Evolutionary conservation across 306 rosid genomes (phyloP), one percentile per base, ranked within the genome.

Genomic region (Cicer judaicum): DNA sequence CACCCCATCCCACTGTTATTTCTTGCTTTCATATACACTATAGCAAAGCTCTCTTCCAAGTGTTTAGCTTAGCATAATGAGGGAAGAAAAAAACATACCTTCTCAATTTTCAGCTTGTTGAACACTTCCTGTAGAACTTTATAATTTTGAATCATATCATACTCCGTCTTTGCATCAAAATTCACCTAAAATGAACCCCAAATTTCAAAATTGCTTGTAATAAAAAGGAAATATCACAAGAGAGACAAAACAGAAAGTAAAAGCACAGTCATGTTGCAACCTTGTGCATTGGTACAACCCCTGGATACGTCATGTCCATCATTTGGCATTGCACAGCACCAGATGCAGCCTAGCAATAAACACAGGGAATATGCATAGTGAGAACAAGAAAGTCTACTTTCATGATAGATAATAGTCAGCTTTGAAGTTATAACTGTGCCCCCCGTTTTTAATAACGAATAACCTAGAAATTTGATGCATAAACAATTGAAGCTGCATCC

Each of bases 321-420:
- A 91, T 84, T 82, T 93, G 98, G 80, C 98, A 93, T 83, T 93
- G 98, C 72, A 93, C 96, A 67, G 97, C 97, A 78, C 98, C 97
- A 7, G 98, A 93, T 65, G 98, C 97, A 75, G 98, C 98, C 98
- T 93, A 74, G 16, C 72, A 40, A 75, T 65, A 48, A 70, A 16
- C 48, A 70, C 13, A 36, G 13, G 14, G 10, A 53, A 75, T 73
- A 79, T 56, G 41, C 46, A 47, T 13, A 5, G 50, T 72, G 21
- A 55, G 41, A 66, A 78, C 10, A 52, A 42, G 68, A 61, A 60
- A 24, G 8, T 8, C 72, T 10, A 29, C 57, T 74, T 79, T 48
- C 41, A 64, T 59, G 44, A 43, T 11, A 46, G 43, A 77, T 19
- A 61, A 39, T 68, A 43, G 21, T 41, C 39, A 69, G 64, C 46